Base-by-base conservation (phyloP, 345 rosid species). In the Lepidium aucheri region DNA sequence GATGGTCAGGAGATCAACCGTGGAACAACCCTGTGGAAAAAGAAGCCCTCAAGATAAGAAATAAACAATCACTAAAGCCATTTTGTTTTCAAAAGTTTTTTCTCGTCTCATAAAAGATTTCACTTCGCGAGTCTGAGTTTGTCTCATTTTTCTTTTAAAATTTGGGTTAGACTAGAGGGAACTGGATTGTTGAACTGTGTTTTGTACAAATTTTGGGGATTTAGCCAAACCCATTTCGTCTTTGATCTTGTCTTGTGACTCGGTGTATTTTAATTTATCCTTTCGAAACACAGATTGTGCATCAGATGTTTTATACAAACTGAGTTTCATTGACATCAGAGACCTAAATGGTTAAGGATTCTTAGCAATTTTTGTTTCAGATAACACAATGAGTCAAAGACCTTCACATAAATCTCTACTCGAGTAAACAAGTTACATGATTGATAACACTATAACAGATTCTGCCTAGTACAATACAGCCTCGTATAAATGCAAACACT, bases 1-100 rank as follows among this genome's bases (percentile, higher is more conserved):
- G 80, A 88, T 20, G 91, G 96, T 59, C 83, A 77, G n/a, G 96
- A 94, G 77, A 90, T 94, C 67, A 94, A 86, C 84, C 85, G 89
- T 1, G 96, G 97, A 12, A 82, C 88, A 40, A 85, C 97, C 8
- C 84, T 84, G 60, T 93, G 96, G 98, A 86, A 83, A 75, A 88
- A 83, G 84, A 93, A 90, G 53, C 74, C 80, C 2, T 15, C 70
- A 1, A 78, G 86, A 78, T 83, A 68, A 81, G 46, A 38, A 12
- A 34, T 16, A 58, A 35, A 41, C 43, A 47, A 62, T 62, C 14
- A 9, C 55, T 35, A 18, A 34, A 12, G 51, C 52, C 60, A 53
- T 44, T 58, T 58, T 35, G 26, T 43, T 61, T 63, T 62, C 47
- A 24, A 28, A 28, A 33, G 54, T 69, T 45, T 40, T 64, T 2